A percentile compares a stretch with the other conserved stretches of the same genome.
Conservation (phyloP, 2,329 filamentous ascomycete genomes). For the Cladophialophora carrionii region DNA sequence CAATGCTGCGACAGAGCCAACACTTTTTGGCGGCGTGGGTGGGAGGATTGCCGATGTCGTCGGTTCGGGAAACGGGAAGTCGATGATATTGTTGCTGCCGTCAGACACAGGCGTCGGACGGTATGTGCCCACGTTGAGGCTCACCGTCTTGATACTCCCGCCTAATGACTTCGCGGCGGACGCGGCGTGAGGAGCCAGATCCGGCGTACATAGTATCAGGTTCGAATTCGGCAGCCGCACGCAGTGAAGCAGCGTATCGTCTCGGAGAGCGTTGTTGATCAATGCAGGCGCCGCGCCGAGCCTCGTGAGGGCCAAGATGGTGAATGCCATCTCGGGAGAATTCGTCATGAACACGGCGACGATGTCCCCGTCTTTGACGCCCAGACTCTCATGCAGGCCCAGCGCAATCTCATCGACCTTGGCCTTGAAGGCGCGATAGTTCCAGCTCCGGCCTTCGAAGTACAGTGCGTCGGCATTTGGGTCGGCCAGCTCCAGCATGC, state of each 20-base stretch:
- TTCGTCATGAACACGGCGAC: slow-evolving; percentile 55
- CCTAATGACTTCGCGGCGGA: slow-evolving; percentile 32
- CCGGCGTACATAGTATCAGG: slow-evolving; percentile 51
- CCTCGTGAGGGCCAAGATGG: slow-evolving; percentile 51
- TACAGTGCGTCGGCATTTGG: slow-evolving; percentile 50
- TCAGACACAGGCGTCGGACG: slow-evolving; percentile 34
- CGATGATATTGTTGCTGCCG: slow-evolving; percentile 37
- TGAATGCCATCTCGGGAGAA: slow-evolving; percentile 55
- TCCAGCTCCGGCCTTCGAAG: slow-evolving; percentile 56
- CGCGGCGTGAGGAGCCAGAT: slow-evolving; percentile 43
- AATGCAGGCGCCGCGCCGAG: slow-evolving; percentile 52
- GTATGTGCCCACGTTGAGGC: slow-evolving; percentile 33
- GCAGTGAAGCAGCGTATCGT: slow-evolving; percentile 53
- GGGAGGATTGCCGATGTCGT: slow-evolving; percentile 15
- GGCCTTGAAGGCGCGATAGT: slow-evolving; percentile 45
- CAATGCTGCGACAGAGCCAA: slow-evolving; percentile 45
- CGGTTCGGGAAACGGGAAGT: slow-evolving; percentile 31
- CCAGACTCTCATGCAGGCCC: slow-evolving; percentile 44
- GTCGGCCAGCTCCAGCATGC: slow-evolving; percentile 48
- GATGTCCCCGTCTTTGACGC: slow-evolving; percentile 47
- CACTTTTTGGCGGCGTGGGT: slow-evolving; percentile 35
- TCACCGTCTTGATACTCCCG: slow-evolving; percentile 34
- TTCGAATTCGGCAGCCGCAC: slow-evolving; percentile 49
- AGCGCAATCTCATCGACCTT: slow-evolving; percentile 52
- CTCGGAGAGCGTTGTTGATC: slow-evolving; percentile 54